phyloP scores from a whole-genome alignment of 2,329 filamentous ascomycete species.

The Sphaerulina populicola region DNA sequence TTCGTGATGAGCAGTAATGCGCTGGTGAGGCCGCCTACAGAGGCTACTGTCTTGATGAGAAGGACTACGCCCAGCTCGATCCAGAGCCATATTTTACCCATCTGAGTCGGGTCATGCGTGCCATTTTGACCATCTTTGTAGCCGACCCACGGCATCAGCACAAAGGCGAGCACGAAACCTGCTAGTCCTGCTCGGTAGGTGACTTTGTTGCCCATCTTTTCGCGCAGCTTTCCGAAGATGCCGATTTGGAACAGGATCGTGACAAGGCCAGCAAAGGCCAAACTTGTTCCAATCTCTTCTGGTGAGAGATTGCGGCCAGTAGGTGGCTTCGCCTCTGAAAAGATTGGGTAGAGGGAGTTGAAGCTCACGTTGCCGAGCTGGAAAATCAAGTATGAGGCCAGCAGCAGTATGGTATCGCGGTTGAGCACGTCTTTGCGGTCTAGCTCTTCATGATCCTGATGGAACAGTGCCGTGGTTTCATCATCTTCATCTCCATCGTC shows the following conservation, averaged over 20 bases:
- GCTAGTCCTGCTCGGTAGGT: slow-evolving; percentile 73
- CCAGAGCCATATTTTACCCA: slow-evolving; percentile 63
- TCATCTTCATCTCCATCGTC: slow-evolving; percentile 36
- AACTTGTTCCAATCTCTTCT: slow-evolving; percentile 71
- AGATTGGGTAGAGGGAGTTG: slow-evolving; percentile 92
- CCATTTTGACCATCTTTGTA: slow-evolving; percentile 54
- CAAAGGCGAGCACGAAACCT: slow-evolving; percentile 72
- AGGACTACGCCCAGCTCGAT: slow-evolving; percentile 70
- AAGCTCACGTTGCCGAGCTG: slow-evolving; percentile 90
- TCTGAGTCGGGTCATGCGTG: slow-evolving; percentile 42
- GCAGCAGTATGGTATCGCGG: slow-evolving; percentile 69
- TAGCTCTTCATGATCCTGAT: slow-evolving; percentile 42
- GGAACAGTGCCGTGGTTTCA: slow-evolving; percentile 32
- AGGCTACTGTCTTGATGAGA: slow-evolving; percentile 80
- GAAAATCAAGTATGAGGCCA: slow-evolving; percentile 84
- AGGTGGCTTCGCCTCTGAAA: slow-evolving; percentile 66
- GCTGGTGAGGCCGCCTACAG: slow-evolving; percentile 82
- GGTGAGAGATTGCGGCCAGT: slow-evolving; percentile 69
- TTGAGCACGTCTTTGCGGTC: slow-evolving; percentile 59
- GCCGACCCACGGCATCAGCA: slow-evolving; percentile 82
- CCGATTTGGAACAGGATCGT: slow-evolving; percentile 88
- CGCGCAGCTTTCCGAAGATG: slow-evolving; percentile 69
- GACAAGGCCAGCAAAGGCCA: slow-evolving; percentile 73
- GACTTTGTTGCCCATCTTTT: slow-evolving; percentile 72
- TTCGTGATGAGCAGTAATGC: slow-evolving; percentile 90